phyloP scores from a whole-genome alignment of 805 yeast species.

The Jamesozyma gamospora region DNA sequence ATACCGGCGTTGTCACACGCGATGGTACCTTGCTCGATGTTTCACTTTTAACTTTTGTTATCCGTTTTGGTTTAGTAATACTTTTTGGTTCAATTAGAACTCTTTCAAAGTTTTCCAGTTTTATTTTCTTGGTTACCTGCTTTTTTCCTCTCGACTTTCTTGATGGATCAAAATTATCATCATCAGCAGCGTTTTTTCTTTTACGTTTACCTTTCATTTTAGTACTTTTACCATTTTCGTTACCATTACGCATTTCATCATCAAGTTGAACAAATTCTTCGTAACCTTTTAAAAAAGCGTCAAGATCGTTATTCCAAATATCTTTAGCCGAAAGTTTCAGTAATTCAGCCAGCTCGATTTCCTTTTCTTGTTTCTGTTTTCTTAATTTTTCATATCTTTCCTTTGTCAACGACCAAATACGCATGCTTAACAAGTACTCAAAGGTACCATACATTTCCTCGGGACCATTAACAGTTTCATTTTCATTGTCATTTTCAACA shows the following conservation, averaged over 20 bases:
- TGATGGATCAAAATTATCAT: constrained; percentile 26
- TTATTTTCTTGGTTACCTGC: constrained; percentile 14
- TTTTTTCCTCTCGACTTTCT: constrained; percentile 17
- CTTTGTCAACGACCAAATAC: constrained; percentile 83
- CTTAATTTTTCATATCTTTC: constrained; percentile 80
- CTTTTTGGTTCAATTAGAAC: constrained; percentile 21
- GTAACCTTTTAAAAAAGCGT: constrained; percentile 59
- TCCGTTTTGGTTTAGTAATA: constrained; percentile 16
- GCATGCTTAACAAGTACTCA: constrained; percentile 86
- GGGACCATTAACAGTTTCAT: constrained; percentile 32
- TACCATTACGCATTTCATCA: constrained; percentile 43
- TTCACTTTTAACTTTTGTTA: constrained; percentile 20
- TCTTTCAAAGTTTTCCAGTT: constrained; percentile 23
- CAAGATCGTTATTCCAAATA: constrained; percentile 78
- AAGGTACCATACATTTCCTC: constrained; percentile 52
- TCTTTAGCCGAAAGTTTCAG: constrained; percentile 71
- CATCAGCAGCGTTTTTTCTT: constrained; percentile 20
- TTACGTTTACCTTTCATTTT: constrained; percentile 31
- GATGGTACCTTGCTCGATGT: constrained; percentile 5
- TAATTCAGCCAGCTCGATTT: constrained; percentile 56
- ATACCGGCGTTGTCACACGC: constrained; percentile 3
- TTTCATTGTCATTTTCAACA: constrained; percentile 26
- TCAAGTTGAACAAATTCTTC: constrained; percentile 58
- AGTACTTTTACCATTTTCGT: constrained; percentile 37
- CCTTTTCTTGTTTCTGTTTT: constrained; percentile 62